These are phyloP conservation scores for Alternaria brassicicola DNA, from an alignment of 2,329 filamentous ascomycete genomes.

Conservation along the genomic window DNA sequence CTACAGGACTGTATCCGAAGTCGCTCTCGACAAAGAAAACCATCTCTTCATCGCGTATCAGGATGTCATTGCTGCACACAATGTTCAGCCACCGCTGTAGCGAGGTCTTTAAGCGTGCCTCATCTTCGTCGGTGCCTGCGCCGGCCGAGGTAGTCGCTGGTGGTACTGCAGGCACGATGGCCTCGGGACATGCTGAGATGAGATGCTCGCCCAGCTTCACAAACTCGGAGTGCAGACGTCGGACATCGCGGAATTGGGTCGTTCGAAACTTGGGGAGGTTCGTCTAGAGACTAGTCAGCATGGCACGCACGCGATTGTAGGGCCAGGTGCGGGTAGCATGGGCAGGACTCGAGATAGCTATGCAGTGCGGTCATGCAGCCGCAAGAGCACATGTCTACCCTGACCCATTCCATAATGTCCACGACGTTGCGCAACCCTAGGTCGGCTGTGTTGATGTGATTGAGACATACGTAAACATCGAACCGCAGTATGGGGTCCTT, in stretches of 20 bases:
- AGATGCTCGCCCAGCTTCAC: conserved; percentile 94
- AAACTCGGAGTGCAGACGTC: conserved; percentile 94
- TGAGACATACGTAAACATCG: conserved; percentile 82
- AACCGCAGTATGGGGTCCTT: conserved; percentile 96
- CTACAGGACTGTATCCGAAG: conserved; percentile 95
- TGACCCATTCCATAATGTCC: conserved; percentile 6
- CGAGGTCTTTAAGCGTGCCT: conserved; percentile 82
- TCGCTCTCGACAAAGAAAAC: conserved; percentile 98
- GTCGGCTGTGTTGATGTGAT: background rate
- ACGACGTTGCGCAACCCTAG: background rate
- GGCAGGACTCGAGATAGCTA: background rate
- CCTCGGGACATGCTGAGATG: conserved; percentile 96
- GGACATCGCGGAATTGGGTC: conserved; percentile 96
- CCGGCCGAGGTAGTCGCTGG: conserved; percentile 94
- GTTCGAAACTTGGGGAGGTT: conserved; percentile 98
- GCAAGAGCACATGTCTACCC: conserved; percentile 5
- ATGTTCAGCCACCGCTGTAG: conserved; percentile 96
- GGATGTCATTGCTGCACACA: conserved; percentile 86
- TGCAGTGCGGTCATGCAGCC: background rate
- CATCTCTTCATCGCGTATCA: conserved; percentile 97
- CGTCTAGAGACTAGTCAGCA: conserved; percentile 64
- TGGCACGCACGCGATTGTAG: too few species aligned
- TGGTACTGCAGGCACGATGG: conserved; percentile 90
- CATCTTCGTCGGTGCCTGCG: conserved; percentile 94
- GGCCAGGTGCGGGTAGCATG: background rate